A percentile compares a stretch with the other conserved stretches of the same genome.
Evolutionary conservation across 495 filamentous ascomycete species (phyloP).

Genomic region (Amniculicola lignicola): DNA sequence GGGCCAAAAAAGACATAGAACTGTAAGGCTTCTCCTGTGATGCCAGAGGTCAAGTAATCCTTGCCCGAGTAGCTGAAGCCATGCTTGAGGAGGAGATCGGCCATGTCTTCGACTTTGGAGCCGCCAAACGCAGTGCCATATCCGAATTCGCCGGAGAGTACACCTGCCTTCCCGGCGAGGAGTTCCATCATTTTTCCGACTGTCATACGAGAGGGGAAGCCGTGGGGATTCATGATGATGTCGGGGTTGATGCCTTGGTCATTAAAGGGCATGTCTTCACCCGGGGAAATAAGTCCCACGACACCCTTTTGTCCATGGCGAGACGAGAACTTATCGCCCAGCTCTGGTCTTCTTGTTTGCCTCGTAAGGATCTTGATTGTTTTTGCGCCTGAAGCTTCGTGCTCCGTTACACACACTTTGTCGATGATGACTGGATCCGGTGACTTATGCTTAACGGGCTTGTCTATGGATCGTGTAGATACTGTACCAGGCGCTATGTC

Average conservation of each 20-base stretch:
- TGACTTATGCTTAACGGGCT: slow-evolving; percentile 76
- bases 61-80: slow-evolving; percentile 96
- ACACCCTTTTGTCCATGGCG: slow-evolving; percentile 61
- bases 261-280: slow-evolving; percentile 95
- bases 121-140: slow-evolving; percentile 97
- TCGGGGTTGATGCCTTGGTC: slow-evolving; percentile 87
- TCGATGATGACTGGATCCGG: slow-evolving; percentile 85
- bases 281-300: slow-evolving; percentile 89
- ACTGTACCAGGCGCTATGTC: slow-evolving; percentile 64
- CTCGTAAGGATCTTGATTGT: slow-evolving; percentile 89
- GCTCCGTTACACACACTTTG: slow-evolving; percentile 65
- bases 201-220: slow-evolving; percentile 99
- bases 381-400: slow-evolving; percentile 12
- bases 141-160: slow-evolving; percentile 73
- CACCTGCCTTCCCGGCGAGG: slow-evolving; percentile 88
- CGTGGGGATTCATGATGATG: slow-evolving; percentile 99
- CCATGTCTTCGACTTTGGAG: slow-evolving; percentile 86
- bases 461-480: slow-evolving; percentile 46
- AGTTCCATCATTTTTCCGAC: slow-evolving; percentile 98
- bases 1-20: slow-evolving; percentile 98
- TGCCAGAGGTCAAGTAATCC: slow-evolving; percentile 90
- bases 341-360: slow-evolving; percentile 87
- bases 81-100: slow-evolving; percentile 72
- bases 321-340: slow-evolving; percentile 57
- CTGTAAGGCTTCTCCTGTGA: slow-evolving; percentile 88